Evolutionary conservation across 495 filamentous ascomycete genomes (phyloP).

Genomic region (Hypoxylon crocopeplum): DNA sequence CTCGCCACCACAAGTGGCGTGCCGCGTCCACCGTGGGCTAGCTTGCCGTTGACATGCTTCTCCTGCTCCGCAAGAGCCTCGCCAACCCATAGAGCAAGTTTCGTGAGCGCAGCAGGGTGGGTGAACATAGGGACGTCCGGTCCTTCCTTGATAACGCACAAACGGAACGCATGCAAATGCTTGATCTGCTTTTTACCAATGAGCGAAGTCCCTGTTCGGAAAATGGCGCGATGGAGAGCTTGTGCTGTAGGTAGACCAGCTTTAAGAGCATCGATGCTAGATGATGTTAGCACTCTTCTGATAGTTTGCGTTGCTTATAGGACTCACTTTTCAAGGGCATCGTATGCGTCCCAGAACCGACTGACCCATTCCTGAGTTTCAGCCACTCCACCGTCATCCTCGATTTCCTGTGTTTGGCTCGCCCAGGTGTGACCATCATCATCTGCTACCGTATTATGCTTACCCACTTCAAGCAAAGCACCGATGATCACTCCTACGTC

Average conservation of each 20-base stretch:
- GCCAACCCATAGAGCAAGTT: conserved; percentile 91
- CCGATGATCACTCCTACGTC: conserved; percentile 91
- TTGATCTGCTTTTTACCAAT: conserved; percentile 94
- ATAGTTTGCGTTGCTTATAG: conserved; percentile 14
- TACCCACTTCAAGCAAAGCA: conserved; percentile 90
- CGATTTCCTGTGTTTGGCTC: conserved; percentile 48
- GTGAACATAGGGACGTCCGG: conserved; percentile 88
- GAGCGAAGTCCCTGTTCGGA: conserved; percentile 87
- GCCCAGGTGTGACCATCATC: conserved; percentile 43
- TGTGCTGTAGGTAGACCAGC: conserved; percentile 82
- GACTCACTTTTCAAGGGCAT: conserved; percentile 77
- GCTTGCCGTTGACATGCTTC: conserved; percentile 71
- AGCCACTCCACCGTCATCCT: conserved; percentile 49
- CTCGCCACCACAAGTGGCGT: conserved; percentile 89
- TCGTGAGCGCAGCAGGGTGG: conserved; percentile 89
- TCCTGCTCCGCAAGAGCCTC: conserved; percentile 93
- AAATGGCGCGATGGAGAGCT: conserved; percentile 88
- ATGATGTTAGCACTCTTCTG: conserved; percentile 53
- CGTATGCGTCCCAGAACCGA: conserved; percentile 93
- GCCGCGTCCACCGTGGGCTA: conserved; percentile 70
- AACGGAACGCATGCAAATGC: conserved; percentile 88
- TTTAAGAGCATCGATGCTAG: conserved; percentile 75
- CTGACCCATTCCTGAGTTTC: conserved; percentile 71
- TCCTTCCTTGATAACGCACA: conserved; percentile 94
- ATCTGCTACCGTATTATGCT: conserved; percentile 47